Conservation (phyloP, 2,329 filamentous ascomycete species). For the Metarhizium sp. region DNA sequence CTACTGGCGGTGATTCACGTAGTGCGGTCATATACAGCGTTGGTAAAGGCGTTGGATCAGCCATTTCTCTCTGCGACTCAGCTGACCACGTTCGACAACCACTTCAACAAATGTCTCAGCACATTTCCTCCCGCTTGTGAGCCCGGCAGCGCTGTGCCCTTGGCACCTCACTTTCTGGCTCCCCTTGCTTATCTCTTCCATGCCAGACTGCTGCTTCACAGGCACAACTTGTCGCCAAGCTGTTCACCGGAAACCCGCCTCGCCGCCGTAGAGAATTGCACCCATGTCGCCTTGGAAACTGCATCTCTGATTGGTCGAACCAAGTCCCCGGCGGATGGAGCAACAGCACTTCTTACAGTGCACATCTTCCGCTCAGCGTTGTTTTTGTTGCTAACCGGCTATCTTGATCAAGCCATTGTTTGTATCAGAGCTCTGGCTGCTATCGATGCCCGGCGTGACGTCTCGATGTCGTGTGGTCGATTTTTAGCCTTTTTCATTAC, state of each 20-base stretch:
- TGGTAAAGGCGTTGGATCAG: slow-evolving; percentile 62
- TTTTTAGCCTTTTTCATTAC: slow-evolving; percentile 75
- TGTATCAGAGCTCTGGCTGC: slow-evolving; percentile 64
- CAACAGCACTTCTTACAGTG: slow-evolving; percentile 66
- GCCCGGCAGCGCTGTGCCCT: slow-evolving; percentile 51
- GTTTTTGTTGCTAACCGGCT: slow-evolving; percentile 65
- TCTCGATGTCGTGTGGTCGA: slow-evolving; percentile 71
- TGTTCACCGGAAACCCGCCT: slow-evolving; percentile 57
- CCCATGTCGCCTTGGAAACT: slow-evolving; percentile 67
- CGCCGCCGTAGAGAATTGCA: slow-evolving; percentile 69
- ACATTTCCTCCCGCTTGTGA: slow-evolving; percentile 70
- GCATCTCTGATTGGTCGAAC: slow-evolving; percentile 62
- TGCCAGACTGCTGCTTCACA: slow-evolving; percentile 74
- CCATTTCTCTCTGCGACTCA: slow-evolving; percentile 56
- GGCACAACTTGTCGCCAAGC: slow-evolving; percentile 73
- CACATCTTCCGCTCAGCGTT: slow-evolving; percentile 85
- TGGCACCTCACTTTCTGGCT: slow-evolving; percentile 66
- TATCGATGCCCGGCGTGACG: slow-evolving; percentile 61
- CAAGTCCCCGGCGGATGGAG: slow-evolving; percentile 53
- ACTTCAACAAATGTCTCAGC: slow-evolving; percentile 66
- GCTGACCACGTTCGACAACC: slow-evolving; percentile 69
- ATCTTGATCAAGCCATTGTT: slow-evolving; percentile 61
- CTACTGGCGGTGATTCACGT: slow-evolving; percentile 75
- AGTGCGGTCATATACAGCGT: slow-evolving; percentile 63
- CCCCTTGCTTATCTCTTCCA: slow-evolving; percentile 74